Evolutionary conservation across 371 early-diverging fungal genomes (phyloP).

Genomic region (Nematocida ironsii): DNA sequence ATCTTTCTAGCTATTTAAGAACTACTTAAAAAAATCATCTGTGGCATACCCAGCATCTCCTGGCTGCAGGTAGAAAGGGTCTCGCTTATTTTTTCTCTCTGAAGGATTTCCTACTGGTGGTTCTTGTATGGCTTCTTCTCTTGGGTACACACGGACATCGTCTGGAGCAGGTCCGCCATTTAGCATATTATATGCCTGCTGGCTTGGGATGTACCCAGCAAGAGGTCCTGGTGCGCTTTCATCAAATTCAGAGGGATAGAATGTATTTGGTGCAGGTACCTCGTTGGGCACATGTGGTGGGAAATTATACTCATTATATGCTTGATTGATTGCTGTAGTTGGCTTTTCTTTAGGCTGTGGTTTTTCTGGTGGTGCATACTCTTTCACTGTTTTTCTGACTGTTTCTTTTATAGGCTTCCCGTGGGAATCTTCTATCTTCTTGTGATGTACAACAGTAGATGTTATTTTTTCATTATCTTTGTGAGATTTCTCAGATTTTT

Average conservation of each 20-base stretch:
- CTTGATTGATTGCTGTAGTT: not conserved
- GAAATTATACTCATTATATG: not conserved
- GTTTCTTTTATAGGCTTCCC: not conserved
- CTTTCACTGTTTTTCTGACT: not conserved
- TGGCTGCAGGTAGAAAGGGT: conserved; percentile 20
- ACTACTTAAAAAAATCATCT: not conserved
- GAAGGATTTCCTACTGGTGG: not conserved
- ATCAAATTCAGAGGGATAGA: not conserved
- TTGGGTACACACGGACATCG: not conserved
- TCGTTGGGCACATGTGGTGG: not conserved
- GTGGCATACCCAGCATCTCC: not conserved
- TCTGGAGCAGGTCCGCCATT: not conserved
- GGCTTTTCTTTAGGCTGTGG: not conserved
- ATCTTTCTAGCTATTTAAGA: not conserved
- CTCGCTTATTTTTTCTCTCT: not conserved
- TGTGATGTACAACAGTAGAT: too few species aligned
- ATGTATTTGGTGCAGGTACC: not conserved
- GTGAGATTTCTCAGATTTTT: too few species aligned
- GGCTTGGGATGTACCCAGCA: not conserved
- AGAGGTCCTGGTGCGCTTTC: not conserved
- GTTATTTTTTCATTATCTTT: too few species aligned
- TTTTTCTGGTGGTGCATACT: not conserved
- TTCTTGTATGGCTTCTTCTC: not conserved
- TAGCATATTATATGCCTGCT: not conserved
- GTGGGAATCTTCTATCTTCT: too few species aligned